Evolutionary conservation across 805 yeast species (phyloP).

Genomic region (Lipomyces orientalis): DNA sequence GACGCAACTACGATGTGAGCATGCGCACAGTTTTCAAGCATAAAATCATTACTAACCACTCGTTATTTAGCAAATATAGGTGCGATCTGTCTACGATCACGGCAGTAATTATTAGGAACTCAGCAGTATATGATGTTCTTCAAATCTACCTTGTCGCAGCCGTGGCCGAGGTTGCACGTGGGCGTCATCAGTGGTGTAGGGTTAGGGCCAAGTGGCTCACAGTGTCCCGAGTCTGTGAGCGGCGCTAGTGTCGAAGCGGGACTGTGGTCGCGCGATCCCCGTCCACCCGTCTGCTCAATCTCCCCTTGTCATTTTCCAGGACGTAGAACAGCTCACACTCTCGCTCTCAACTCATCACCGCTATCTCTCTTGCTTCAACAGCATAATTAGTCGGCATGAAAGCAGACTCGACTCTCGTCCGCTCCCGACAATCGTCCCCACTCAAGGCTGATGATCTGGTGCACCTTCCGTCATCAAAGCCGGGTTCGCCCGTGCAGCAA

Average conservation of each 20-base stretch:
- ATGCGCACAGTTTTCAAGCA: background rate
- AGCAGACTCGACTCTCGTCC: slow-evolving; percentile 25
- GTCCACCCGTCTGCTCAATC: background rate
- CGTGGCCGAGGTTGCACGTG: background rate
- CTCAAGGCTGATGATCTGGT: slow-evolving; percentile 19
- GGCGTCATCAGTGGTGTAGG: background rate
- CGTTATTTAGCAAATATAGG: background rate
- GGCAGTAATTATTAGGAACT: background rate
- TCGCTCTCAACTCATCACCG: background rate
- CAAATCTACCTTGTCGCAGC: background rate
- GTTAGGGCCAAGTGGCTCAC: background rate
- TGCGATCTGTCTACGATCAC: background rate
- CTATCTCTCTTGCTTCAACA: background rate
- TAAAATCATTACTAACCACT: background rate
- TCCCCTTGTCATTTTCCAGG: background rate
- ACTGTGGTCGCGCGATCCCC: background rate
- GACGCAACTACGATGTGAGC: background rate
- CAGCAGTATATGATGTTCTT: background rate
- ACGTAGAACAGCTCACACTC: background rate
- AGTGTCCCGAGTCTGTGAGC: background rate
- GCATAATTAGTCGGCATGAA: slow-evolving; percentile 13
- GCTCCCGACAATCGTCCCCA: slow-evolving; percentile 33
- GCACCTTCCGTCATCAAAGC: background rate
- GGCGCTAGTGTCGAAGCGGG: background rate
- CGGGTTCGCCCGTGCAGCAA: background rate